phyloP scores from a whole-genome alignment of 2,329 filamentous ascomycete genomes.

The Metarhizium anisopliae region DNA sequence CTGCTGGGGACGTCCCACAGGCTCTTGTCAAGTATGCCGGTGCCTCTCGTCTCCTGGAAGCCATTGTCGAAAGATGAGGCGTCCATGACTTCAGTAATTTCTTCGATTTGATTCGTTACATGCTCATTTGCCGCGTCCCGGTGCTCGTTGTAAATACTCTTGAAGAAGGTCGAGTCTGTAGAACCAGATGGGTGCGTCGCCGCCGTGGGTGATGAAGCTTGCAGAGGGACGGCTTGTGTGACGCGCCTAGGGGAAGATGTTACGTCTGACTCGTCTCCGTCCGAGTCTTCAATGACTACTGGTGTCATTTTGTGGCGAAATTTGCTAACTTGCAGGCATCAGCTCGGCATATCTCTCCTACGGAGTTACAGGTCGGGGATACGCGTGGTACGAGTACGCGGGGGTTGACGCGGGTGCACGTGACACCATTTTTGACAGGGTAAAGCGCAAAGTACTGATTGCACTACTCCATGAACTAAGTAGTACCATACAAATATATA shows the following conservation, averaged over 20 bases:
- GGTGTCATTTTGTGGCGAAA: conserved; percentile 10
- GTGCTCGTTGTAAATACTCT: conserved; percentile 38
- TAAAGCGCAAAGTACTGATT: too few relatives aligned
- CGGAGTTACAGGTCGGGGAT: not conserved
- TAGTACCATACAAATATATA: too few relatives aligned
- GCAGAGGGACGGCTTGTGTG: not conserved
- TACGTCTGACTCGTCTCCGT: conserved; percentile 20
- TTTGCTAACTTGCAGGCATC: not conserved
- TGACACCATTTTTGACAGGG: not conserved
- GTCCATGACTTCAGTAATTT: not conserved
- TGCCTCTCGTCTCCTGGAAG: not conserved
- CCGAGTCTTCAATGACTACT: conserved; percentile 29
- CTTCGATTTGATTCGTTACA: not conserved
- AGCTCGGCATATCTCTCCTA: not conserved
- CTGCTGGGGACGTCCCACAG: conserved; percentile 38
- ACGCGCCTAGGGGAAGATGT: not conserved
- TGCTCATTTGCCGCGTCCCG: conserved; percentile 21
- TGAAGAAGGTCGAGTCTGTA: conserved; percentile 40
- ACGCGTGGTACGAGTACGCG: too few relatives aligned
- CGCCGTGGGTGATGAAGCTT: conserved; percentile 14
- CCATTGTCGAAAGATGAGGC: conserved; percentile 8
- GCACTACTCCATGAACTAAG: too few relatives aligned
- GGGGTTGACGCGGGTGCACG: conserved; percentile 2
- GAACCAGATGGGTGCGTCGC: conserved; percentile 26
- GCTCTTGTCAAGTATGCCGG: conserved; percentile 16